Evolutionary conservation across 179 eudicot genomes (phyloP).

Genomic region (Amaranthus tricolor): DNA sequence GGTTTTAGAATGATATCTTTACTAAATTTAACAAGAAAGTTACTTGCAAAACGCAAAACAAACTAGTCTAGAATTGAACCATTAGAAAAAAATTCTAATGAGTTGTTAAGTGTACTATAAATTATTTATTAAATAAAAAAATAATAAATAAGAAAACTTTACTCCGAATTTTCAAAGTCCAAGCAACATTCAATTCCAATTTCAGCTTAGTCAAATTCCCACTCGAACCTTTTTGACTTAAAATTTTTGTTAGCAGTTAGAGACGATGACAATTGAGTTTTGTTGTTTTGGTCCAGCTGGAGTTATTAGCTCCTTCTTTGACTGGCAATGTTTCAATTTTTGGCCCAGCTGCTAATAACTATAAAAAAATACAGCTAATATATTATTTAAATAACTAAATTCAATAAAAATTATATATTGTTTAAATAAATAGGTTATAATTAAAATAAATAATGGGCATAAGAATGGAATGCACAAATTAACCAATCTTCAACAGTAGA

Average conservation of each 20-base stretch:
- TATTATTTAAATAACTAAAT: not conserved
- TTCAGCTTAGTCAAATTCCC: not conserved
- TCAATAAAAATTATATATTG: not conserved
- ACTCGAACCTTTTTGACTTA: not conserved
- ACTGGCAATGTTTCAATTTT: constrained; percentile 15
- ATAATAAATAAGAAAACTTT: no score
- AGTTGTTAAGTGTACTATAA: no score
- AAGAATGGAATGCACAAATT: constrained; percentile 12
- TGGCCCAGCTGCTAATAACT: constrained; percentile 6
- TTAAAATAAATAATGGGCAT: not conserved
- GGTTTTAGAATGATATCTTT: no score
- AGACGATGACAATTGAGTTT: constrained; percentile 14
- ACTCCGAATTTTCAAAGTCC: not conserved
- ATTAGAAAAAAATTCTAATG: no score
- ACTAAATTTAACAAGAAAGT: no score
- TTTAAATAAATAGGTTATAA: not conserved
- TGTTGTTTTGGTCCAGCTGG: constrained; percentile 6
- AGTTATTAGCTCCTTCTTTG: constrained; percentile 12
- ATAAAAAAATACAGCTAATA: not conserved
- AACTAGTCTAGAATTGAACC: no score
- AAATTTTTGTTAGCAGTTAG: constrained; percentile 4
- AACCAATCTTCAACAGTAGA: constrained; percentile 25
- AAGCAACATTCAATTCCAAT: not conserved
- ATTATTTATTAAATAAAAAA: no score
- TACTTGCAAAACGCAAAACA: no score